Base-by-base conservation (phyloP, 768 basidiomycete species). In the Lactifluus pinguis region DNA sequence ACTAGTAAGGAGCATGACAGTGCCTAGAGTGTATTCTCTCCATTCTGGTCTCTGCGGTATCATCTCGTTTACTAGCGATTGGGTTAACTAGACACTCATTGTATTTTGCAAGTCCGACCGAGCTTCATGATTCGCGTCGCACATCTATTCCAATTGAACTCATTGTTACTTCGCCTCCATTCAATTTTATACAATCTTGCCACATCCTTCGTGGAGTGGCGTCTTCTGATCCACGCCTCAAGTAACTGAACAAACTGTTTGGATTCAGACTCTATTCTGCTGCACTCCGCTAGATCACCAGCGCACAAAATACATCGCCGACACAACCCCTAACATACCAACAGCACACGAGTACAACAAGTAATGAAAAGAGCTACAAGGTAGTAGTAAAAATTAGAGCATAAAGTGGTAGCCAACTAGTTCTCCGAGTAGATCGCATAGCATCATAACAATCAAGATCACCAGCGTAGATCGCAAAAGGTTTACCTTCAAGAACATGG, bases 331-430 rank as follows among this genome's bases (percentile, higher is more conserved):
- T 19, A 29, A 42, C 42, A 10, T 1, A 53, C 25, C 47, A 53
- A 32, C n/a, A 45, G 6, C 1, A 10, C 25, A 47, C 3, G 25
- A 49, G 11, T 49, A 60, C 53, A 60, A n/a, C 45, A 47, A 17
- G 11, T 44, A 55, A 11, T 13, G 29, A 38, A 30, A 49, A 55
- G 29, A 11, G 32, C 47, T 62, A 62, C 61, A 62, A 41, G 39
- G 30, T 58, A 25, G 25, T 49, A 42, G 8, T 34, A 62, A 44
- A 38, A 44, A 38, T 57, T 53, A 53, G 13, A 49, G 8, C 41
- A 58, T 36, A 57, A 57, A 62, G 45, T 29, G 15, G 7, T 34
- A 11, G 34, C 17, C 38, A 49, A 25, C 25, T 25, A 49, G 13
- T 8, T 21, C 47, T 34, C 10, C 9, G 13, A 7, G 25, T 52